Percentiles rank a stretch among this genome's conserved stretches.
Evolutionary conservation across 2,329 filamentous ascomycete species (phyloP).

Genomic region (Aspergillus persii): DNA sequence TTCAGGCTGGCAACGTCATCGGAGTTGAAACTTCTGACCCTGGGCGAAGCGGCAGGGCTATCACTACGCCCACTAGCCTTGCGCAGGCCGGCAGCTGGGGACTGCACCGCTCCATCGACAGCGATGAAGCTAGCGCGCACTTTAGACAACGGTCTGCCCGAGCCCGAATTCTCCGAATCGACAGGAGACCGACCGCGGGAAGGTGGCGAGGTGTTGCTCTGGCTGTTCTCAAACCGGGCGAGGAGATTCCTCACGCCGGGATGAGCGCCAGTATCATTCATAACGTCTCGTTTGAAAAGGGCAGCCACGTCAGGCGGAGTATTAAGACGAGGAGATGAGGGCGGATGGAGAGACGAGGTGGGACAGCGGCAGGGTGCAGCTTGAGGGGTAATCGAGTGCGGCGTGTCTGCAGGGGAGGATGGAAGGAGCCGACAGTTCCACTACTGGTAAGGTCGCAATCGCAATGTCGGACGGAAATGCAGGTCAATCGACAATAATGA

Average conservation of each 20-base stretch:
- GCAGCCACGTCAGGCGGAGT: background rate
- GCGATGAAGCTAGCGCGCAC: slow-evolving; percentile 73
- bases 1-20: slow-evolving; percentile 31
- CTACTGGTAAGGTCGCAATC: background rate
- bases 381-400: background rate
- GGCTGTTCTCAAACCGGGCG: slow-evolving; percentile 76
- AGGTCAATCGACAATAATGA: background rate
- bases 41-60: slow-evolving; percentile 25
- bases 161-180: slow-evolving; percentile 40
- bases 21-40: slow-evolving; percentile 31
- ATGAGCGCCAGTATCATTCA: slow-evolving; percentile 23
- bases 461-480: background rate
- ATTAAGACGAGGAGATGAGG: slow-evolving; percentile 4
- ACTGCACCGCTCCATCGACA: slow-evolving; percentile 56
- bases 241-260: slow-evolving; percentile 68
- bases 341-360: background rate
- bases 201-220: slow-evolving; percentile 58
- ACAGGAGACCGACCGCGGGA: slow-evolving; percentile 70
- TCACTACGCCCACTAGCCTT: slow-evolving; percentile 40
- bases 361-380: background rate
- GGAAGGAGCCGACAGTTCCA: background rate
- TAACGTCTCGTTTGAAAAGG: slow-evolving; percentile 7
- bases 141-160: slow-evolving; percentile 65
- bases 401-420: background rate
- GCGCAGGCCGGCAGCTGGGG: slow-evolving; percentile 42